Conservation (phyloP, 202 grass and related monocot species). For the Setaria viridis region DNA sequence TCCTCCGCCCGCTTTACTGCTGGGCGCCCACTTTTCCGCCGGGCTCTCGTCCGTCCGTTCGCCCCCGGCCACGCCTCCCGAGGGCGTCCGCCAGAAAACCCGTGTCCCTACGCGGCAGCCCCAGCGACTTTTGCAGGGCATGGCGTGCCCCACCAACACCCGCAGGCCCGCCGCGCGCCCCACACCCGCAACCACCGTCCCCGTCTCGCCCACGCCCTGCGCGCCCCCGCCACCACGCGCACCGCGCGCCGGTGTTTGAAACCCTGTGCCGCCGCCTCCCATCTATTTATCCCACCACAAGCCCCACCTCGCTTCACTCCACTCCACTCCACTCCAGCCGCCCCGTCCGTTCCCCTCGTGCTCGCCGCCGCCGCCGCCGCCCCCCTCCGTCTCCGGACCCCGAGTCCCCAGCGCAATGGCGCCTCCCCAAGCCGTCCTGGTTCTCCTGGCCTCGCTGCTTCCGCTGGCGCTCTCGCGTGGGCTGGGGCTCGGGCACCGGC, state of each 20-base stretch:
- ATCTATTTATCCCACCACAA: constrained; percentile 55
- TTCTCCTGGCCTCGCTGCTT: constrained; percentile 43
- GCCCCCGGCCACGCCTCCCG: constrained; percentile 31
- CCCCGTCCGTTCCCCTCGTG: background rate
- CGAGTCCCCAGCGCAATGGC: constrained; percentile 5
- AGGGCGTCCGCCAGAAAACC: constrained; percentile 41
- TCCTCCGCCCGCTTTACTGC: background rate
- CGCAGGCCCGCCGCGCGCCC: background rate
- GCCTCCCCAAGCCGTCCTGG: constrained; percentile 32
- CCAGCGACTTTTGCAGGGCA: constrained; percentile 31
- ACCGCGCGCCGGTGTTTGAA: constrained; percentile 45
- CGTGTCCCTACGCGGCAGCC: constrained; percentile 38
- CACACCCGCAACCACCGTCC: constrained; percentile 17
- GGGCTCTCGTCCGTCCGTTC: background rate
- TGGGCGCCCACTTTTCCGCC: background rate
- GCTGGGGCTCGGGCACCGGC: background rate
- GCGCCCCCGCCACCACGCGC: background rate
- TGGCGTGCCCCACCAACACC: constrained; percentile 12
- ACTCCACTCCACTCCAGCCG: background rate
- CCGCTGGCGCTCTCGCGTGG: constrained; percentile 29
- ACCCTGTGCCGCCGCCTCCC: background rate
- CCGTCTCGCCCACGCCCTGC: background rate
- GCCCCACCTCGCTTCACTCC: background rate
- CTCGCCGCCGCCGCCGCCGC: background rate
- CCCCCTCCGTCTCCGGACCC: too few species aligned